Conservation (phyloP, 805 yeast genomes). For the Pachysolen tannophilus region DNA sequence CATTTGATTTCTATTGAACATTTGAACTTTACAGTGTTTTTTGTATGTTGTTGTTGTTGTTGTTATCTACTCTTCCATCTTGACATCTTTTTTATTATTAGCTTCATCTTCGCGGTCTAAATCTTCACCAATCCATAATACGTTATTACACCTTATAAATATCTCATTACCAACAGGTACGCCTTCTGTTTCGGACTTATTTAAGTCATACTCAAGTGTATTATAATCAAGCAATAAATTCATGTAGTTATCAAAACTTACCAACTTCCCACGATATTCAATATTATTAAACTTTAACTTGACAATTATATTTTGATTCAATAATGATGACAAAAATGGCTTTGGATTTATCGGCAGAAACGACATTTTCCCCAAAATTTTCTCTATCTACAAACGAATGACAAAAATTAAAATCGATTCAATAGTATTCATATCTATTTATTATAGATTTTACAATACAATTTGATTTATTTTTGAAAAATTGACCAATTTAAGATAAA, state of each 20-base stretch:
- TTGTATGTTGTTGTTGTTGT: not conserved
- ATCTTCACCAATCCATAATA: constrained; percentile 59
- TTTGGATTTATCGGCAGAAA: constrained; percentile 77
- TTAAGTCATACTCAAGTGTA: constrained; percentile 36
- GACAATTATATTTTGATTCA: constrained; percentile 65
- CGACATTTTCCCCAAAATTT: no score
- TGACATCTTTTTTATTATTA: constrained; percentile 10
- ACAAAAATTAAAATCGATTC: no score
- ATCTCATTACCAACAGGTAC: constrained; percentile 40
- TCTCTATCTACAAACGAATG: no score
- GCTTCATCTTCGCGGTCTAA: constrained; percentile 10
- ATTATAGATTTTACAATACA: no score
- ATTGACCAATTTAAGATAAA: no score
- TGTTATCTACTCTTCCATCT: not conserved
- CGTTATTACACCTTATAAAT: constrained; percentile 87
- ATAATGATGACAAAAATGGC: constrained; percentile 75
- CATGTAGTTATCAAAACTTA: constrained; percentile 88
- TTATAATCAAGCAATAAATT: constrained; percentile 66
- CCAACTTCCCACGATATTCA: constrained; percentile 72
- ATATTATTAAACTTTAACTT: constrained; percentile 86
- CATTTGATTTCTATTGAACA: no score
- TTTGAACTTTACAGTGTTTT: no score
- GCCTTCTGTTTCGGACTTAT: constrained; percentile 34
- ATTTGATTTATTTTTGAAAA: no score
- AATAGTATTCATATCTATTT: no score